Evolutionary conservation across 2,329 filamentous ascomycete genomes (phyloP).

Genomic region (Ophiosphaerella narmari): DNA sequence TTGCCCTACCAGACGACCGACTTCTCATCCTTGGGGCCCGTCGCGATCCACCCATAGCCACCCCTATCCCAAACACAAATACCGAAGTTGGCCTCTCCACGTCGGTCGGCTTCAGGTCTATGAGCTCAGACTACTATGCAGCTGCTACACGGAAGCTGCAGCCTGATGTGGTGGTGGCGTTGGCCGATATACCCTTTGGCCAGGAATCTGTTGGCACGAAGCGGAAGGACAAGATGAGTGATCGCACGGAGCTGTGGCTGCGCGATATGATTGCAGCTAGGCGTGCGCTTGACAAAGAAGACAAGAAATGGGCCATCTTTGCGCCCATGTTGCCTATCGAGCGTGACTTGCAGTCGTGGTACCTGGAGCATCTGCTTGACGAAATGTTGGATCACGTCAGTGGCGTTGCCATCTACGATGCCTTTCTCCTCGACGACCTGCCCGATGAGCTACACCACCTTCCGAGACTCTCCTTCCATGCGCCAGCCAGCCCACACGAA

Average conservation of each 20-base stretch:
- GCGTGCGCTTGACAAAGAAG: conserved; percentile 33
- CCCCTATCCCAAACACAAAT: conserved; percentile 70
- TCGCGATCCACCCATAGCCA: conserved; percentile 73
- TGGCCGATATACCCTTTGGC: conserved; percentile 73
- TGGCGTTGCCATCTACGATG: conserved; percentile 78
- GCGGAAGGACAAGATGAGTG: conserved; percentile 79
- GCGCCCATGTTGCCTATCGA: conserved; percentile 74
- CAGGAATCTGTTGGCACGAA: conserved; percentile 66
- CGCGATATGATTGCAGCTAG: conserved; percentile 64
- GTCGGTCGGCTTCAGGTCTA: conserved; percentile 78
- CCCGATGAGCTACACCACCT: conserved; percentile 64
- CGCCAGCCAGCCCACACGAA: conserved; percentile 72
- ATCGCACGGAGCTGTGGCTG: conserved; percentile 83
- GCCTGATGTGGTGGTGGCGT: conserved; percentile 79
- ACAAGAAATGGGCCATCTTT: conserved; percentile 52
- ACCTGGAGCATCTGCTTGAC: conserved; percentile 74
- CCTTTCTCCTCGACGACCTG: conserved; percentile 70
- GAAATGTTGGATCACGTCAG: conserved; percentile 59
- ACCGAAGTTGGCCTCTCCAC: conserved; percentile 78
- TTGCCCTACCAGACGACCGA: conserved; percentile 67
- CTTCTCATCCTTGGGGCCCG: conserved; percentile 77
- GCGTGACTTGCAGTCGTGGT: conserved; percentile 76
- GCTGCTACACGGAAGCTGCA: conserved; percentile 67
- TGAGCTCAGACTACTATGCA: conserved; percentile 72
- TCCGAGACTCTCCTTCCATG: conserved; percentile 75